phyloP scores from a whole-genome alignment of 495 filamentous ascomycete genomes.

The Aspergillus funiculosus region DNA sequence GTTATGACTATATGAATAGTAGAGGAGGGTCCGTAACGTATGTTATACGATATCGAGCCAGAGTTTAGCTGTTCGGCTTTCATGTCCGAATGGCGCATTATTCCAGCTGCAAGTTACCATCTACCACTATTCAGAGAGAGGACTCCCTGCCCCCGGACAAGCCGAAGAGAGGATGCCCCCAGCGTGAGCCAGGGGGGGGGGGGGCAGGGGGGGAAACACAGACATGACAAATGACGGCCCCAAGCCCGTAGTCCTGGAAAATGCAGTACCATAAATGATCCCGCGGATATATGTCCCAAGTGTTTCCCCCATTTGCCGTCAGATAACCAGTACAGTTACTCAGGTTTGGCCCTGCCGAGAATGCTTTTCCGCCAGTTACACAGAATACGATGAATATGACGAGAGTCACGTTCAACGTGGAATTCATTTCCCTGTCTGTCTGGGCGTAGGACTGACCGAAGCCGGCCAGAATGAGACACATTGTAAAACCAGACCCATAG shows the following conservation, averaged over 20 bases:
- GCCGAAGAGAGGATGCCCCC: background rate
- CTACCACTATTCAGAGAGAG: background rate
- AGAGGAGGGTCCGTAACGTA: no score
- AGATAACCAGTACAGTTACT: background rate
- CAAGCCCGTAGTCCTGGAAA: slow-evolving; percentile 1
- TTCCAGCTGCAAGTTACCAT: no score
- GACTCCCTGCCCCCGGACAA: background rate
- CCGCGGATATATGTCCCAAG: slow-evolving; percentile 1
- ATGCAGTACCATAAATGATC: background rate
- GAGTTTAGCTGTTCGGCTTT: no score
- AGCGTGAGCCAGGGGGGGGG: background rate
- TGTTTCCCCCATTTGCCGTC: background rate
- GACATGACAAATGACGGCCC: background rate
- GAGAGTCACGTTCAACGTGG: background rate
- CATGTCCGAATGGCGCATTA: no score
- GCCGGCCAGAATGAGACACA: background rate
- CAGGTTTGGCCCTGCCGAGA: background rate
- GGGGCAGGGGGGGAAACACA: background rate
- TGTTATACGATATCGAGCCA: no score
- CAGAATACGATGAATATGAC: background rate
- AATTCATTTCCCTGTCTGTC: background rate
- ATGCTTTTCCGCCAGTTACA: background rate
- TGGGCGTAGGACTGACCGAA: background rate
- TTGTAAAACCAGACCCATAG: background rate
- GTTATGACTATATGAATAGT: no score